A percentile compares a stretch with the other conserved stretches of the same genome.
Conservation (phyloP, 2,329 filamentous ascomycete genomes). For the Fonsecaea pedrosoi region DNA sequence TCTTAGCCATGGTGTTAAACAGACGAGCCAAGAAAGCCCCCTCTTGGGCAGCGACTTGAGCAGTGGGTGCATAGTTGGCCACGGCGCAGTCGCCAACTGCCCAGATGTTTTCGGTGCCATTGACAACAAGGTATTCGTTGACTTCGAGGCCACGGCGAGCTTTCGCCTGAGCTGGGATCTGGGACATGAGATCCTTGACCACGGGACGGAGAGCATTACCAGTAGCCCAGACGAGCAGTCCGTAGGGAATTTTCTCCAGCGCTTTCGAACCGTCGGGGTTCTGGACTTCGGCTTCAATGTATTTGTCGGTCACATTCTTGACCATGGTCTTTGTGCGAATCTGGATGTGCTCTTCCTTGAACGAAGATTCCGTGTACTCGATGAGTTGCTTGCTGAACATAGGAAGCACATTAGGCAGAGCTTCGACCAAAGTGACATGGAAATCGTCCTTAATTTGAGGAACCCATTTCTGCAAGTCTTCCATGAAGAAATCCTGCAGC, state of each 20-base stretch:
- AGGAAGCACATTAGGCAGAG: constrained; percentile 92
- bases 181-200: constrained; percentile 86
- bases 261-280: constrained; percentile 85
- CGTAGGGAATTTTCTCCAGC: constrained; percentile 83
- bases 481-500: constrained; percentile 97
- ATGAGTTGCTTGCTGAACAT: constrained; percentile 99
- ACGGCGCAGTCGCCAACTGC: constrained; percentile 96
- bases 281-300: constrained; percentile 86
- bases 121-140: constrained; percentile 98
- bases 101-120: constrained; percentile 97
- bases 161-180: constrained; percentile 93
- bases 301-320: constrained; percentile 92
- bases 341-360: constrained; percentile 97
- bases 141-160: constrained; percentile 93
- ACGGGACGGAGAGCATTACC: constrained; percentile 92
- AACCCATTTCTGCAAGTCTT: constrained; percentile 97
- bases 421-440: constrained; percentile 96
- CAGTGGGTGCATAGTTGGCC: constrained; percentile 95
- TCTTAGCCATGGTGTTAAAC: constrained; percentile 99
- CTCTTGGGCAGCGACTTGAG: constrained; percentile 95
- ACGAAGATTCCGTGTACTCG: constrained; percentile 98
- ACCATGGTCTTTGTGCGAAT: constrained; percentile 99
- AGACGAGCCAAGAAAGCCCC: constrained; percentile 91
- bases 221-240: constrained; percentile 96
- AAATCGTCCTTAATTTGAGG: constrained; percentile 94